Evolutionary conservation across 148 eudicot genomes (phyloP).

Genomic region (Pharnaceum exiguum): DNA sequence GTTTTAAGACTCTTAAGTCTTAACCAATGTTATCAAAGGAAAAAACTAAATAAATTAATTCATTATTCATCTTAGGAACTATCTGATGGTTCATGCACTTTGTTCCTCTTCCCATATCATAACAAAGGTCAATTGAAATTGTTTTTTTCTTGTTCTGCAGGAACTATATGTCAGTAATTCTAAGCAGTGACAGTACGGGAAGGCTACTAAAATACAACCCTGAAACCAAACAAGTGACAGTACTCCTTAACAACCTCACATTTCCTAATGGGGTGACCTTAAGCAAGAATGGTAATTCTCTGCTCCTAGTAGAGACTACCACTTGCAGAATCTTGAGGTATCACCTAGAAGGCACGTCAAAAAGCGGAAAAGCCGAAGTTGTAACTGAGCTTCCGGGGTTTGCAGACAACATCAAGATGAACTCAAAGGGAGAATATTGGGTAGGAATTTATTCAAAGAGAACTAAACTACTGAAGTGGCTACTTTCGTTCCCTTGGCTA

Average conservation of each 20-base stretch:
- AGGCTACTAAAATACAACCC: constrained; percentile 61
- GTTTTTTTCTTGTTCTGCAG: constrained; percentile 32
- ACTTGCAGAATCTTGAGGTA: constrained; percentile 43
- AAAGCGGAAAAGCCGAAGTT: constrained; percentile 35
- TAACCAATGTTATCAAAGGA: too few relatives aligned
- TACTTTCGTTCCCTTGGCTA: constrained; percentile 40
- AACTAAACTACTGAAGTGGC: constrained; percentile 33
- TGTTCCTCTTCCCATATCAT: too few relatives aligned
- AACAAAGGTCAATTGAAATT: not conserved
- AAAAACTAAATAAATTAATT: too few relatives aligned
- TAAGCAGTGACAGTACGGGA: constrained; percentile 60
- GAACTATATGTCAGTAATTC: constrained; percentile 44
- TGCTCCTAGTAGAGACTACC: constrained; percentile 54
- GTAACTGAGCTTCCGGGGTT: constrained; percentile 47
- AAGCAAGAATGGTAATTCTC: constrained; percentile 38
- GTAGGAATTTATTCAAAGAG: constrained; percentile 55
- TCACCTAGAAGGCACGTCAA: constrained; percentile 36
- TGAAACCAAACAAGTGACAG: constrained; percentile 31
- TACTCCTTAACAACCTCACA: constrained; percentile 39
- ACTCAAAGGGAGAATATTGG: constrained; percentile 65
- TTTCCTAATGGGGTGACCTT: constrained; percentile 85
- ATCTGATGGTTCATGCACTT: too few relatives aligned
- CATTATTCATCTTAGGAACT: too few relatives aligned
- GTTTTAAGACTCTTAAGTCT: too few relatives aligned
- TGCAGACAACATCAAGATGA: constrained; percentile 64